Evolutionary conservation across 163 green algal species (phyloP), one percentile per base, ranked within the genome.

Genomic region (Chlorella variabilis): DNA sequence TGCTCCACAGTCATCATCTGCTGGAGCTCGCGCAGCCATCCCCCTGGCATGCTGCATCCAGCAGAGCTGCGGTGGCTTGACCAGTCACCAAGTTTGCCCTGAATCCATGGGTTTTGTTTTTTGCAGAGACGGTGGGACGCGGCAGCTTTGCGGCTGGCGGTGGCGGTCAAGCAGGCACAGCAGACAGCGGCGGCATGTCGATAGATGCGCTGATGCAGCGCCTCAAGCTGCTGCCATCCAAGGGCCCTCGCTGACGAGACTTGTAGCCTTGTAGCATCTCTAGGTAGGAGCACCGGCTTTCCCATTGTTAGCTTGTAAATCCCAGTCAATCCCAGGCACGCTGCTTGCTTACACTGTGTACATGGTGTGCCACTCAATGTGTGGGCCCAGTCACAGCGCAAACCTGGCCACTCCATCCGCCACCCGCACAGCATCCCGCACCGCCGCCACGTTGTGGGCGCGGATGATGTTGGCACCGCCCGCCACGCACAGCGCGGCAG

Each of bases 401-500:
- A 61, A 49, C 38, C 59, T 39, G 36, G 8, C 39, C 18, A 71
- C 59, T 2, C 66, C 77, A 45, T 83, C 77, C 0, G 91, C 94
- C 38, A 98, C 88, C 1, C 74, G 39, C 39, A 93, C 65, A 31
- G 91, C 95, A 75, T 97, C 94, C 25, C 75, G 31, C 5, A 85
- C 88, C 2, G 89, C 84, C 20, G 42, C 63, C 66, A 96, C 94
- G 83, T 96, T 96, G 86, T 98, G 96, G n/a, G 92, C 91, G 0
- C 96, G 91, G 36, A 98, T 90, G 41, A 98, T 93, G 71, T 94
- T 91, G 17, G 93, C 94, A 0, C 93, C 91, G 33, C 76, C 74
- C 18, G 76, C 66, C 38, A 93, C 89, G 15, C 86, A 96, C 5
- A 93, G 82, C 3, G 89, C 84, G 33, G 85, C 77, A 9, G 91